These are phyloP conservation scores for Penicillium tannophilum DNA, from an alignment of 495 filamentous ascomycete genomes.

Conservation along the genomic window DNA sequence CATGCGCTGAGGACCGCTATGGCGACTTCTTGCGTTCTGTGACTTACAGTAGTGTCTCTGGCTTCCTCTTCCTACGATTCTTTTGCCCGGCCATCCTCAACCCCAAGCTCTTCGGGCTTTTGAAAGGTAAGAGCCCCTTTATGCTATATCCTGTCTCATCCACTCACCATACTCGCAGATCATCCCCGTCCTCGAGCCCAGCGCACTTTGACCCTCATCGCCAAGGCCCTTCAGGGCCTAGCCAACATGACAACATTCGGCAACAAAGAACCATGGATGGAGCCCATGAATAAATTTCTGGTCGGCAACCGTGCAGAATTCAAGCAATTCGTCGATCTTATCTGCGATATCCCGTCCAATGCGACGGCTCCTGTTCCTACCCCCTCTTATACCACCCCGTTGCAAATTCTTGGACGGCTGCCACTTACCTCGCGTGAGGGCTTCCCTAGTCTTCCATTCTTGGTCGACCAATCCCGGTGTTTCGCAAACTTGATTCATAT, in stretches of 20 bases:
- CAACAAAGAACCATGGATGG: constrained; percentile 98
- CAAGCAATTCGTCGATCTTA: constrained; percentile 82
- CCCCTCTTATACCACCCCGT: constrained; percentile 88
- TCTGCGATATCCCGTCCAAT: constrained; percentile 80
- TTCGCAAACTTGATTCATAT: constrained; percentile 86
- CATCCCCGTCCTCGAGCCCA: constrained; percentile 86
- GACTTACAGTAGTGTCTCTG: constrained; percentile 92
- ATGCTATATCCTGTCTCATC: not conserved
- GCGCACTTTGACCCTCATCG: constrained; percentile 88
- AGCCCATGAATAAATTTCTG: constrained; percentile 84
- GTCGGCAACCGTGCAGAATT: constrained; percentile 61
- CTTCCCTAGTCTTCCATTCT: constrained; percentile 90
- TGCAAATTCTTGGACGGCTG: constrained; percentile 84
- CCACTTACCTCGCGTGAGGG: constrained; percentile 85
- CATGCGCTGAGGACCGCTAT: constrained; percentile 94
- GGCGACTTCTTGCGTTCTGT: constrained; percentile 94
- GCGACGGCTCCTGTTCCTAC: constrained; percentile 65
- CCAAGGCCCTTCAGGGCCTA: constrained; percentile 92
- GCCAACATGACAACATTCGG: constrained; percentile 94
- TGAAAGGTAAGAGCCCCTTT: constrained; percentile 60
- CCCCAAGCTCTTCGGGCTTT: constrained; percentile 90
- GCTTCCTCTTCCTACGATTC: constrained; percentile 94
- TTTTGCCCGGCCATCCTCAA: constrained; percentile 96
- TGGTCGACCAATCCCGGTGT: constrained; percentile 87
- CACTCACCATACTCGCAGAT: constrained; percentile 52